Percentiles rank a stretch among this genome's conserved stretches.
Evolutionary conservation across 345 rosid species (phyloP).

Genomic region (Limnanthes douglasii): DNA sequence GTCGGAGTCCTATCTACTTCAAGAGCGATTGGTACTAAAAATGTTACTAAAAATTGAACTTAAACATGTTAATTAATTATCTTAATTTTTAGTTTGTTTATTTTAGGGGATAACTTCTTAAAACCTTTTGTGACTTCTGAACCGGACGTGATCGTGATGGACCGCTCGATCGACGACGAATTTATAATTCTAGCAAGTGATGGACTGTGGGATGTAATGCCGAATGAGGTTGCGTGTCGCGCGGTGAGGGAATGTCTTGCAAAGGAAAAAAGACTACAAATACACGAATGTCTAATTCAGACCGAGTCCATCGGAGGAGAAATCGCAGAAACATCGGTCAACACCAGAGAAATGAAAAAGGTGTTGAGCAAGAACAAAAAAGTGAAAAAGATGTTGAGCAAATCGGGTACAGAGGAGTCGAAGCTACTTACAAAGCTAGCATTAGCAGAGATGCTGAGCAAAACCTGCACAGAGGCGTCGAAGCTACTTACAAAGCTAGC

Average conservation of each 20-base stretch:
- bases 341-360: too few relatives aligned
- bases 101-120: constrained; percentile 61
- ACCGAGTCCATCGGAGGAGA: too few relatives aligned
- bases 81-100: neutral
- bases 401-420: too few relatives aligned
- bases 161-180: constrained; percentile 58
- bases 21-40: constrained; percentile 60
- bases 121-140: constrained; percentile 79
- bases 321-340: too few relatives aligned
- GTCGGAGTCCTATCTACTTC: constrained; percentile 84
- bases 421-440: too few relatives aligned
- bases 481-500: constrained; percentile 60
- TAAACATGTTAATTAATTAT: neutral
- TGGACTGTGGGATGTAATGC: constrained; percentile 88
- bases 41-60: constrained; percentile 8
- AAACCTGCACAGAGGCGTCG: constrained; percentile 58
- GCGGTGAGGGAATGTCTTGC: constrained; percentile 54
- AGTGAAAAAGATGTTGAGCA: too few relatives aligned
- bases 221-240: constrained; percentile 64
- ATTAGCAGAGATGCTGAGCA: constrained; percentile 30
- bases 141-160: constrained; percentile 62
- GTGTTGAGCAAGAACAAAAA: too few relatives aligned
- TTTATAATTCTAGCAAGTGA: constrained; percentile 73
- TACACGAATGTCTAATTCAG: too few relatives aligned
- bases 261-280: too few relatives aligned